Evolutionary conservation across 2,329 filamentous ascomycete genomes (phyloP).

Genomic region (Nemania sp.): DNA sequence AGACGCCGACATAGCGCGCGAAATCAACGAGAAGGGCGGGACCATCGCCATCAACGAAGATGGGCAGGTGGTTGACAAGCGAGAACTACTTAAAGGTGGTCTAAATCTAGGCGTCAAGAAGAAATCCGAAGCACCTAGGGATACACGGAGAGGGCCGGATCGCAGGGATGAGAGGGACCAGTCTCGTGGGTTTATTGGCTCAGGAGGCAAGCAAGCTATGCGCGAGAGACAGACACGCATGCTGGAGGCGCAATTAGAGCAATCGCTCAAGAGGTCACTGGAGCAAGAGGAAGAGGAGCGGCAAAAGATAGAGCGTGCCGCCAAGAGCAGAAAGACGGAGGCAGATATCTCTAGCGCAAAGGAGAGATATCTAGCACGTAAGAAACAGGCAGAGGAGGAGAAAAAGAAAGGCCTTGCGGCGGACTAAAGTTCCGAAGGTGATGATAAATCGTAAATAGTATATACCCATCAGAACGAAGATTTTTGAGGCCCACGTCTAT

Average conservation of each 20-base stretch:
- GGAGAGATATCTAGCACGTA: slow-evolving; percentile 83
- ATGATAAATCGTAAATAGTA: slow-evolving; percentile 27
- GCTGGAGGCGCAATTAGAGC: slow-evolving; percentile 81
- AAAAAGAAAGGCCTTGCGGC: slow-evolving; percentile 59
- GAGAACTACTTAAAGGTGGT: slow-evolving; percentile 80
- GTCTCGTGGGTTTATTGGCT: slow-evolving; percentile 54
- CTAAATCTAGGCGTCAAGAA: slow-evolving; percentile 78
- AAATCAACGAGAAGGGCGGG: slow-evolving; percentile 72
- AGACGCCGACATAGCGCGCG: slow-evolving; percentile 73
- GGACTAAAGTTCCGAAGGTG: slow-evolving; percentile 18
- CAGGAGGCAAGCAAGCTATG: slow-evolving; percentile 72
- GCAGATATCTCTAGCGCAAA: slow-evolving; percentile 80
- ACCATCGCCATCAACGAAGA: slow-evolving; percentile 81
- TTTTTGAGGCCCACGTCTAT: not conserved
- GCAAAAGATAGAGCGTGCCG: slow-evolving; percentile 70
- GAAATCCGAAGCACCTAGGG: slow-evolving; percentile 58
- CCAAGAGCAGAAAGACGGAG: slow-evolving; percentile 83
- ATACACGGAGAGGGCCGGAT: slow-evolving; percentile 48
- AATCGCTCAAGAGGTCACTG: slow-evolving; percentile 76
- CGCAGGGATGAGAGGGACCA: slow-evolving; percentile 50
- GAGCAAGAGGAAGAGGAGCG: slow-evolving; percentile 76
- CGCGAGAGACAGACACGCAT: slow-evolving; percentile 82
- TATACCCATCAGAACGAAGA: slow-evolving; percentile 28
- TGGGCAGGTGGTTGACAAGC: slow-evolving; percentile 84
- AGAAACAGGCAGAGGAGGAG: slow-evolving; percentile 77